Conservation (phyloP, 2,329 filamentous ascomycete genomes). For the Apiospora malaysiana region DNA sequence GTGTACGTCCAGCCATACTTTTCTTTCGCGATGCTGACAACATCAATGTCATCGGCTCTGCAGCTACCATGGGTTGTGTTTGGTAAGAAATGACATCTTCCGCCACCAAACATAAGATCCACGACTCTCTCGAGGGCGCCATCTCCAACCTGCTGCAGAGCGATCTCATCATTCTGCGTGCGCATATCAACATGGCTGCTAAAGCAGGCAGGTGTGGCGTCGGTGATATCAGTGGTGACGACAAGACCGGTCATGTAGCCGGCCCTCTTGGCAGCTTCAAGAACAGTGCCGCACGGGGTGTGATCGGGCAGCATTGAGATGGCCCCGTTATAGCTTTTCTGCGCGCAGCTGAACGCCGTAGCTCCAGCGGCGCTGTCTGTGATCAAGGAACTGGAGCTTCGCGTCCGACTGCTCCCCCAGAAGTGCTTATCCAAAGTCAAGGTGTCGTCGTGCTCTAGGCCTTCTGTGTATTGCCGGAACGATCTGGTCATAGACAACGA, state of each 20-base stretch:
- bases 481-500: slow-evolving; percentile 85
- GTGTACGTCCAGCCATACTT: slow-evolving; percentile 83
- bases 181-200: slow-evolving; percentile 84
- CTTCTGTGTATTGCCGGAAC: slow-evolving; percentile 79
- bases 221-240: slow-evolving; percentile 92
- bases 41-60: slow-evolving; percentile 77
- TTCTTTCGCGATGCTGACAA: slow-evolving; percentile 74
- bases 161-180: slow-evolving; percentile 86
- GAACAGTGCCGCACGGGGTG: slow-evolving; percentile 85
- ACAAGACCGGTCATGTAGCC: slow-evolving; percentile 94
- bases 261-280: slow-evolving; percentile 91
- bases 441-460: slow-evolving; percentile 75
- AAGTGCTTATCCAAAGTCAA: slow-evolving; percentile 86
- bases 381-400: slow-evolving; percentile 82
- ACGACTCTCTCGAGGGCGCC: slow-evolving; percentile 86
- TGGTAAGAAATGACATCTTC: slow-evolving; percentile 89
- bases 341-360: slow-evolving; percentile 90
- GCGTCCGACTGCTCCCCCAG: slow-evolving; percentile 87
- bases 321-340: slow-evolving; percentile 96
- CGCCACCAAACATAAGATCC: slow-evolving; percentile 91
- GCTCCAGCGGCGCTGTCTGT: slow-evolving; percentile 98
- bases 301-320: slow-evolving; percentile 88
- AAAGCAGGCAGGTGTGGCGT: slow-evolving; percentile 96
- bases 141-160: slow-evolving; percentile 88
- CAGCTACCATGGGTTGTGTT: slow-evolving; percentile 85